Percentiles rank a stretch among this genome's conserved stretches.
phyloP scores from a whole-genome alignment of 2,329 filamentous ascomycete species.

The Conoideocrella luteorostrata region DNA sequence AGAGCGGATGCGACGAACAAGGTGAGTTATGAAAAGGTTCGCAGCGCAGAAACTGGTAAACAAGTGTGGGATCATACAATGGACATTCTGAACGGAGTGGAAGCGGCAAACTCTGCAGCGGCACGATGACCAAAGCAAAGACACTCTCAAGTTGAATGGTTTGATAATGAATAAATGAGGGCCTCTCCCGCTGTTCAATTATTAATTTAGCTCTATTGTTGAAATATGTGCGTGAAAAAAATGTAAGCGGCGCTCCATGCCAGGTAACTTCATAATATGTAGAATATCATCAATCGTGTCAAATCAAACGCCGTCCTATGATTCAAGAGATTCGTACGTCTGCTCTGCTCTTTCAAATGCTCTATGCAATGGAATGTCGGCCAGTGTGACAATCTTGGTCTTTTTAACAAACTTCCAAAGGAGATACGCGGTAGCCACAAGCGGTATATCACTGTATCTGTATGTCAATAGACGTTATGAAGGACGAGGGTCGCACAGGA shows the following conservation, averaged over 20 bases:
- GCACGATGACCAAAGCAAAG: too few species aligned
- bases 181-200: too few species aligned
- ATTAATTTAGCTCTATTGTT: neutral
- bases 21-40: constrained; percentile 9
- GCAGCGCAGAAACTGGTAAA: constrained; percentile 3
- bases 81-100: constrained; percentile 6
- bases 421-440: constrained; percentile 49
- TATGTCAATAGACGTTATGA: constrained; percentile 12
- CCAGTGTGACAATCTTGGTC: constrained; percentile 47
- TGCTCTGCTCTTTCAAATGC: constrained; percentile 43
- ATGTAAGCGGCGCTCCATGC: neutral
- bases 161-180: too few species aligned
- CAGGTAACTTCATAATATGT: neutral
- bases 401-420: constrained; percentile 62
- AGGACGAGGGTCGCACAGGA: neutral
- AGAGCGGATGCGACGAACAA: constrained; percentile 2
- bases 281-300: constrained; percentile 1
- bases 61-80: constrained; percentile 10
- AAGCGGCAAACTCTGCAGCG: too few species aligned
- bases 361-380: constrained; percentile 44
- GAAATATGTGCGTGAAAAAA: neutral
- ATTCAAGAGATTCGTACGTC: constrained; percentile 9
- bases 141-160: too few species aligned
- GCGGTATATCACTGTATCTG: constrained; percentile 50
- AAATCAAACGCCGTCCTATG: constrained; percentile 2